Base-by-base conservation (phyloP, 176 grass and related monocot genomes). In the Phyllostachys edulis region DNA sequence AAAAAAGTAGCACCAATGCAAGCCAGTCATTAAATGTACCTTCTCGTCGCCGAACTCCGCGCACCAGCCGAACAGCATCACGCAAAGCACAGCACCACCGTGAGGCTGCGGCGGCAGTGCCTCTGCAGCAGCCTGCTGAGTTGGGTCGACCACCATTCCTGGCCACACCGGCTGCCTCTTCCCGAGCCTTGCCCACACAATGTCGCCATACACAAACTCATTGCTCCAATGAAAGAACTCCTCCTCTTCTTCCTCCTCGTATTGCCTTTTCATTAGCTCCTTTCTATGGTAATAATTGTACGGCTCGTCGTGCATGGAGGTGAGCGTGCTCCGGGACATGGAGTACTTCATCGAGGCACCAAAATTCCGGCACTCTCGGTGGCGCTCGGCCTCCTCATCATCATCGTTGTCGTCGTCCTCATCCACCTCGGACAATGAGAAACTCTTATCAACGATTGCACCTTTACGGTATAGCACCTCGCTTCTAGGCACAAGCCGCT, bases 111-210 rank as follows among this genome's bases (percentile, higher is more conserved):
- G 87, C 18, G 74, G 86, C 73, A 95, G 51, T 60, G 85, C 87
- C 79, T 92, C 89, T 0, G 89, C 69, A 14, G 80, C 83, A 20
- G 73, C 85, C 80, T 90, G 79, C 83, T 87, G 90, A 81, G 89
- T 82, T 81, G 96, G 96, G 75, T 98, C 85, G 6, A 95, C 73
- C 11, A 98, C 80, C 55, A 94, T 66, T 60, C 88, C 96, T 21
- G 96, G 96, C 96, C 96, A 98, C 63, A 77, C 81, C 0, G 93
- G 89, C 45, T 93, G 92, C 76, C 89, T 80, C 86, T 94, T 98
- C 61, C 91, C 89, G 9, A 93, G 80, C 76, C 79, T 95, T 85
- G 85, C 96, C 96, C 96, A 98, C 63, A 98, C 89, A 49, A 98
- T 85, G 90, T 98, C 91, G 10, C 91, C 96, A 71, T 82, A 92